These are phyloP conservation scores for Arthroderma sp. DNA, from an alignment of 2,329 filamentous ascomycete genomes.

Conservation along the genomic window DNA sequence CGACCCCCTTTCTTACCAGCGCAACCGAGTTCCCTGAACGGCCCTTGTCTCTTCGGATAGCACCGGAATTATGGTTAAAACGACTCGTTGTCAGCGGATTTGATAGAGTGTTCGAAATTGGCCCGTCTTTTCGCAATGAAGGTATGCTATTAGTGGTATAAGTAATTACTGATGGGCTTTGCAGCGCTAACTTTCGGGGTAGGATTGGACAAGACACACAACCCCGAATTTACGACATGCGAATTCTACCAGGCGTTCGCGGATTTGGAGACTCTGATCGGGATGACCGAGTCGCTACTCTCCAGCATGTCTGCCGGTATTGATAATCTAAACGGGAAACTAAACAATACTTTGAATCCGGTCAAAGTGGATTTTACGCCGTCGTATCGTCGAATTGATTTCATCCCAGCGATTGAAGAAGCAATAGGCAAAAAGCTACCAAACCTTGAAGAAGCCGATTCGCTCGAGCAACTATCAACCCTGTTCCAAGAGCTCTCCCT, in stretches of 20 bases:
- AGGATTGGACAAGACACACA: slow-evolving; percentile 73
- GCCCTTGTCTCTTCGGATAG: slow-evolving; percentile 67
- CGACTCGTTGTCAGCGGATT: slow-evolving; percentile 79
- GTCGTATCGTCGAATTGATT: slow-evolving; percentile 56
- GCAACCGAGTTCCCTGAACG: slow-evolving; percentile 63
- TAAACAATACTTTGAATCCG: slow-evolving; percentile 29
- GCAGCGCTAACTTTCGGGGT: slow-evolving; percentile 8
- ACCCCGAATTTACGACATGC: slow-evolving; percentile 94
- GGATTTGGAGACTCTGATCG: slow-evolving; percentile 60
- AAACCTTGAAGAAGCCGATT: slow-evolving; percentile 42
- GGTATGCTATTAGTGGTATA: slow-evolving; percentile 31
- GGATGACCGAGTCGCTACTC: slow-evolving; percentile 61
- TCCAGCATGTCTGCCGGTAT: slow-evolving; percentile 44
- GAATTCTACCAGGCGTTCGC: slow-evolving; percentile 90
- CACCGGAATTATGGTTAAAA: slow-evolving; percentile 92
- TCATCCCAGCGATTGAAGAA: slow-evolving; percentile 65
- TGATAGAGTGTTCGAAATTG: slow-evolving; percentile 83
- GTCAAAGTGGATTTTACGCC: slow-evolving; percentile 45
- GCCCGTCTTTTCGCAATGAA: slow-evolving; percentile 85
- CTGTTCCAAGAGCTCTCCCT: slow-evolving; percentile 42
- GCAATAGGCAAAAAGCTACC: slow-evolving; percentile 54
- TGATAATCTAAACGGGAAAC: slow-evolving; percentile 27
- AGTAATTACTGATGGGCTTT: background rate
- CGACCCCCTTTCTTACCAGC: slow-evolving; percentile 70
- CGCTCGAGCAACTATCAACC: slow-evolving; percentile 44